Evolutionary conservation across 345 rosid species (phyloP).

Genomic region (Populus euphratica): DNA sequence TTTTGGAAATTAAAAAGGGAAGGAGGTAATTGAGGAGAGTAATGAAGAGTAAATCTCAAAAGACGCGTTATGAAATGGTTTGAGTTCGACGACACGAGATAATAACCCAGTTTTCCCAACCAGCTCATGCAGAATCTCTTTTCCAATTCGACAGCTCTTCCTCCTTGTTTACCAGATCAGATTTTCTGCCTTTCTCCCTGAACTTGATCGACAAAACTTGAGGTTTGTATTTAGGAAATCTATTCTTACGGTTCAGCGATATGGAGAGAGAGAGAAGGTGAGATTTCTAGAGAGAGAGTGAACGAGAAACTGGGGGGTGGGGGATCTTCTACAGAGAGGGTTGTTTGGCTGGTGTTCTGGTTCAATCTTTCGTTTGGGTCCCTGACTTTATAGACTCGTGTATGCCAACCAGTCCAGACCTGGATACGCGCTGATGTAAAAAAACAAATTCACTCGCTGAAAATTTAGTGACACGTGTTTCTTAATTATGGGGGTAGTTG

Average conservation of each 20-base stretch:
- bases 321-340: background rate
- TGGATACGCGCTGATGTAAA: background rate
- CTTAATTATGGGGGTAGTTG: too few species aligned
- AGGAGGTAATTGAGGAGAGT: slow-evolving; percentile 66
- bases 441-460: background rate
- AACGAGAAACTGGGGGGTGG: background rate
- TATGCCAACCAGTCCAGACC: background rate
- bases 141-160: slow-evolving; percentile 14
- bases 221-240: background rate
- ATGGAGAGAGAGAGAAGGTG: background rate
- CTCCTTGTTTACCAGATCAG: background rate
- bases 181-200: background rate
- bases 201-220: background rate
- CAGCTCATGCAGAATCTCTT: slow-evolving; percentile 84
- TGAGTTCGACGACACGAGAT: slow-evolving; percentile 45
- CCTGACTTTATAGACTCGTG: background rate
- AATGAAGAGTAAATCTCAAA: slow-evolving; percentile 72
- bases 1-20: slow-evolving; percentile 47
- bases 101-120: slow-evolving; percentile 66
- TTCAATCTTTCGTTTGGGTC: background rate
- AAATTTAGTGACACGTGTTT: background rate
- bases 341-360: background rate
- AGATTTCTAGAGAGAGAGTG: background rate
- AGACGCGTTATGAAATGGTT: slow-evolving; percentile 78
- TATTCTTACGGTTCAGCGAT: background rate